Conservation (phyloP, 208 protist genomes). For the Trypanosoma melophagium region DNA sequence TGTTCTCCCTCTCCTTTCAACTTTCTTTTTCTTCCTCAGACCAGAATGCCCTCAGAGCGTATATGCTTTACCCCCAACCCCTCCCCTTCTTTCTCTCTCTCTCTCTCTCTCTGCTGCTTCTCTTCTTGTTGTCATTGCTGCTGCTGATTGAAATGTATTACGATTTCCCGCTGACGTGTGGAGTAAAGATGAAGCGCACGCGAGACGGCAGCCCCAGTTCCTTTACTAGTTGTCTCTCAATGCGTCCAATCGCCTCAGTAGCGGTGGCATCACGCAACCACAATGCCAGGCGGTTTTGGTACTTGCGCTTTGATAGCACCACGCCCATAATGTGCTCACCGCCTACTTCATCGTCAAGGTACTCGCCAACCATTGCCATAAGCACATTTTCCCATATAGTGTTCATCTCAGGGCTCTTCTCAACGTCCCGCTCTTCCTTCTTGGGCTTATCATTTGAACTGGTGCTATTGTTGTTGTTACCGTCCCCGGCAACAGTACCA, state of each 20-base stretch:
- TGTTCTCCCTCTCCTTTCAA: background rate
- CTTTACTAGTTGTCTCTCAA: constrained; percentile 53
- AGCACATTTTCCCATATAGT: constrained; percentile 76
- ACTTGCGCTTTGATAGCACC: constrained; percentile 77
- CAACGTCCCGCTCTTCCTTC: constrained; percentile 16
- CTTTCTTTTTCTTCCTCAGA: background rate
- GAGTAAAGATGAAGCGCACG: constrained; percentile 53
- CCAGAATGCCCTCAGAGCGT: background rate
- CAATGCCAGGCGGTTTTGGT: constrained; percentile 75
- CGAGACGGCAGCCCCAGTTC: constrained; percentile 36
- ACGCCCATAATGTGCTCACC: constrained; percentile 63
- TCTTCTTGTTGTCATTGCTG: background rate
- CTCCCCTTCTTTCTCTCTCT: constrained; percentile 5
- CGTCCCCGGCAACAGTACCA: constrained; percentile 19
- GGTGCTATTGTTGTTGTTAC: constrained; percentile 23
- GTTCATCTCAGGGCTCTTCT: constrained; percentile 59
- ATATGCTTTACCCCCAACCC: constrained; percentile 5
- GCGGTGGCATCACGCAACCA: constrained; percentile 63
- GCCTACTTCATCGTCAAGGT: constrained; percentile 45
- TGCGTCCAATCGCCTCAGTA: constrained; percentile 44
- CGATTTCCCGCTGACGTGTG: constrained; percentile 54
- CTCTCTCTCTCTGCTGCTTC: background rate
- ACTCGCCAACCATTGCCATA: constrained; percentile 81
- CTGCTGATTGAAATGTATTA: constrained; percentile 9
- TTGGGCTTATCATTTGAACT: constrained; percentile 17